Evolutionary conservation across 306 rosid genomes (phyloP), one percentile per base, ranked within the genome.

Genomic region (Arachis stenosperma): DNA sequence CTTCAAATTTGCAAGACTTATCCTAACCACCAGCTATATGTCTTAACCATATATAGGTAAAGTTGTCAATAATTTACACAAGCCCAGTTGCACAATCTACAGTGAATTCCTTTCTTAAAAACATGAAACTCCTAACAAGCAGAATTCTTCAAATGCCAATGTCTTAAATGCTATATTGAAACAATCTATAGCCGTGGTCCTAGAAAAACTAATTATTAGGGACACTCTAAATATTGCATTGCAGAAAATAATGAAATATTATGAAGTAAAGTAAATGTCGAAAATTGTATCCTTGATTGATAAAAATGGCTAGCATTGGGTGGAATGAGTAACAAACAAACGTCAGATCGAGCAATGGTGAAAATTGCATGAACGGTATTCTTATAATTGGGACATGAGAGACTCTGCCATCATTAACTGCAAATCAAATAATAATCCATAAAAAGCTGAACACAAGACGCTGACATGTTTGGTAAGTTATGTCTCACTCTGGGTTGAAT

Each of bases 301-400:
- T 2, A 57, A 65, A 65, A 60, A 54, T 37, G 0, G 8, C 17
- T 4, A 14, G 5, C 30, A 9, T 14, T 3, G 67, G 9, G 5
- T 27, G 36, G 37, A 33, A 33, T 2, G 37, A 4, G 65, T 61
- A 59, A 73, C 67, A 58, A 73, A 84, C 91, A 61, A 62, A 92
- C 99, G 98, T 94, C 99, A 51, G 69, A 83, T 57, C 96, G 96
- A 80, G 93, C 82, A 78, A 91, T 88, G 80, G 97, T 88, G 80
- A 85, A 86, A 71, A 95, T 27, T 48, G 99, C 98, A 61, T 91
- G 85, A 67, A 73, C 89, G 0, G 98, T 95, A 79, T 86, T 95
- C 90, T 84, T 95, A 74, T 95, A 91, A 61, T 69, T 84, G 9
- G 97, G 98, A 88, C 87, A 78, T 79, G 82, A 48, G 86, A 81